Conservation (phyloP, 306 rosid species). For the Carpinus fangiana region DNA sequence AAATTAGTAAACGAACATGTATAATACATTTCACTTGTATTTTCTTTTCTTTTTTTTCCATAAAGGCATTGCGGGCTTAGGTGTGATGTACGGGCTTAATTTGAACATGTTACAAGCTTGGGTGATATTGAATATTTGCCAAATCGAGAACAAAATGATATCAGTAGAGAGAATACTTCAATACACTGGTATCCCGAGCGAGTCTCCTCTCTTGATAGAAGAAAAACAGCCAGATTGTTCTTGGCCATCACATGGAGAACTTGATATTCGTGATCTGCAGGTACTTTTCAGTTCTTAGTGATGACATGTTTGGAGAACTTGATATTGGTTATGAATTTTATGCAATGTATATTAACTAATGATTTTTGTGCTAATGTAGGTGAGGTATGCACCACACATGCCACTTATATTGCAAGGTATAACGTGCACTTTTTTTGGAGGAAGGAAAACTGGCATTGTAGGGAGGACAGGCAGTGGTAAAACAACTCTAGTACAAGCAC, state of each 20-base stretch:
- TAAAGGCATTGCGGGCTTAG: conserved; percentile 70
- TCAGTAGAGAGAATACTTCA: conserved; percentile 76
- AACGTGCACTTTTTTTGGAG: conserved; percentile 49
- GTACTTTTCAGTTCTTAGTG: conserved; percentile 21
- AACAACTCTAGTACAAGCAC: conserved; percentile 53
- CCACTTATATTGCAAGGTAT: conserved; percentile 55
- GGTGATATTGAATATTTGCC: conserved; percentile 50
- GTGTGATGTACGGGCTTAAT: conserved; percentile 67
- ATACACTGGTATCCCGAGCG: conserved; percentile 49
- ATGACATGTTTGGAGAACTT: too few relatives aligned
- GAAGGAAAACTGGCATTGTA: conserved; percentile 51
- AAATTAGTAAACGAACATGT: background rate
- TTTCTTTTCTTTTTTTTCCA: background rate
- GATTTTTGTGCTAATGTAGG: conserved; percentile 32
- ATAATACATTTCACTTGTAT: background rate
- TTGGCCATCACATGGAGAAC: conserved; percentile 65
- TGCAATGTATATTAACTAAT: background rate
- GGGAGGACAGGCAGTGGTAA: conserved; percentile 68
- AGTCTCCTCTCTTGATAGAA: conserved; percentile 61
- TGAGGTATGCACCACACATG: conserved; percentile 44
- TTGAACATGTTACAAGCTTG: conserved; percentile 51
- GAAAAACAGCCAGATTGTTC: conserved; percentile 45
- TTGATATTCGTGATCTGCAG: conserved; percentile 60
- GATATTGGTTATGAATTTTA: background rate
- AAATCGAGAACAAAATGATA: conserved; percentile 62